These are phyloP conservation scores for Chalaropsis thielavioides DNA, from an alignment of 2,329 filamentous ascomycete species.

Conservation along the genomic window DNA sequence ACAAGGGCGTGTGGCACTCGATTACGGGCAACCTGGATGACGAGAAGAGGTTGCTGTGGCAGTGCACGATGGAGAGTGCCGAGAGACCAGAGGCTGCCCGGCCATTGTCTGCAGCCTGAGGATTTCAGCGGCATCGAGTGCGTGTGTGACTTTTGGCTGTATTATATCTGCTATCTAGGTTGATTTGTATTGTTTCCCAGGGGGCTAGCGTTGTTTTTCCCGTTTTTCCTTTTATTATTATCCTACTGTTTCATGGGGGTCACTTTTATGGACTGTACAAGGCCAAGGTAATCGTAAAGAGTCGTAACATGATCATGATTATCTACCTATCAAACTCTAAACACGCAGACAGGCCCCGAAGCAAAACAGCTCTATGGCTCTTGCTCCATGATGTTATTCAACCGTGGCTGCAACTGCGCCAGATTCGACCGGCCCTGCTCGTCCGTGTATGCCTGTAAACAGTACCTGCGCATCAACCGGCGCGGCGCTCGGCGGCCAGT, in stretches of 20 bases:
- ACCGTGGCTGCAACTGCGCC: slow-evolving; percentile 28
- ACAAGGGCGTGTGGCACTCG: slow-evolving; percentile 24
- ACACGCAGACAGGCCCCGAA: neutral
- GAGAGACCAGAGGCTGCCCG: slow-evolving; percentile 8
- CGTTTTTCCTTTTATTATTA: neutral
- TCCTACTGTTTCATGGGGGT: neutral
- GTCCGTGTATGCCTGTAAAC: slow-evolving; percentile 34
- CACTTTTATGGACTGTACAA: neutral
- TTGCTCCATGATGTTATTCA: slow-evolving; percentile 29
- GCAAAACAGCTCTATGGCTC: slow-evolving; percentile 23
- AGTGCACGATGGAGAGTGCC: slow-evolving; percentile 22
- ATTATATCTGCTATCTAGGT: neutral
- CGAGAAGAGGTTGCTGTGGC: slow-evolving; percentile 23
- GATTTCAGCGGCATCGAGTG: neutral
- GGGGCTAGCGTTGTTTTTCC: neutral
- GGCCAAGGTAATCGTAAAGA: neutral
- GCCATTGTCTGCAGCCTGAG: neutral
- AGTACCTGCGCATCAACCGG: slow-evolving; percentile 53
- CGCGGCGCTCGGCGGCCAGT: slow-evolving; percentile 44
- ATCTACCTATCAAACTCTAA: neutral
- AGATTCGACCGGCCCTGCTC: slow-evolving; percentile 29
- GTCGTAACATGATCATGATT: slow-evolving; percentile 4
- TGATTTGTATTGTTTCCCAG: neutral
- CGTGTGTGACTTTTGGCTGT: neutral
- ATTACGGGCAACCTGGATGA: slow-evolving; percentile 22